phyloP scores from a whole-genome alignment of 495 filamentous ascomycete species.

The Amphirosellinia nigrospora region DNA sequence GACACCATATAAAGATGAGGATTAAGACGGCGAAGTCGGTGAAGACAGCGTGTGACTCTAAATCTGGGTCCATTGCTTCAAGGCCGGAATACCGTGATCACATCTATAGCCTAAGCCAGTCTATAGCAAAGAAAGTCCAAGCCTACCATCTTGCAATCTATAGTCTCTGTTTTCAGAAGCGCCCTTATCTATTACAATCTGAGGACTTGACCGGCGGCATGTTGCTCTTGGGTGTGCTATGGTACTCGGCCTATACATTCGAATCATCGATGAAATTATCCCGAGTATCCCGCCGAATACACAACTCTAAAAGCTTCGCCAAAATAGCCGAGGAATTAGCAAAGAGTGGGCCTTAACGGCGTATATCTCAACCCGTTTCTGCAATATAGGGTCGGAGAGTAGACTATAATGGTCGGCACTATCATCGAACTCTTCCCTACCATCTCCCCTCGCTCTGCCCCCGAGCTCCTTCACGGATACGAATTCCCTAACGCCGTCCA shows the following conservation, averaged over 20 bases:
- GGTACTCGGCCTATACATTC: slow-evolving; percentile 60
- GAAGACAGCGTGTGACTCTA: background rate
- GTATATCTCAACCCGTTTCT: slow-evolving; percentile 63
- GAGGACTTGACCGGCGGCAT: slow-evolving; percentile 47
- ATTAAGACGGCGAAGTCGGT: background rate
- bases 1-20: background rate
- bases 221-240: slow-evolving; percentile 62
- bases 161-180: background rate
- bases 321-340: slow-evolving; percentile 65
- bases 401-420: slow-evolving; percentile 55
- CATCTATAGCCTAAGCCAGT: slow-evolving; percentile 23
- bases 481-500: slow-evolving; percentile 62
- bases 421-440: slow-evolving; percentile 62
- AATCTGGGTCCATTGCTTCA: background rate
- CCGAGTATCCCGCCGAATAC: slow-evolving; percentile 59
- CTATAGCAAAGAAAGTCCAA: slow-evolving; percentile 33
- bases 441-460: slow-evolving; percentile 54
- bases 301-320: slow-evolving; percentile 67
- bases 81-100: background rate
- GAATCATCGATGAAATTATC: slow-evolving; percentile 59
- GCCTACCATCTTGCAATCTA: slow-evolving; percentile 13
- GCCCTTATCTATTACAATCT: too few relatives aligned
- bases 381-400: slow-evolving; percentile 42
- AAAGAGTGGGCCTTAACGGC: slow-evolving; percentile 68
- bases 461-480: slow-evolving; percentile 64